Evolutionary conservation across 176 grass and related monocot genomes (phyloP), one percentile per base, ranked within the genome.

Genomic region (Dendrocalamus sinicus): DNA sequence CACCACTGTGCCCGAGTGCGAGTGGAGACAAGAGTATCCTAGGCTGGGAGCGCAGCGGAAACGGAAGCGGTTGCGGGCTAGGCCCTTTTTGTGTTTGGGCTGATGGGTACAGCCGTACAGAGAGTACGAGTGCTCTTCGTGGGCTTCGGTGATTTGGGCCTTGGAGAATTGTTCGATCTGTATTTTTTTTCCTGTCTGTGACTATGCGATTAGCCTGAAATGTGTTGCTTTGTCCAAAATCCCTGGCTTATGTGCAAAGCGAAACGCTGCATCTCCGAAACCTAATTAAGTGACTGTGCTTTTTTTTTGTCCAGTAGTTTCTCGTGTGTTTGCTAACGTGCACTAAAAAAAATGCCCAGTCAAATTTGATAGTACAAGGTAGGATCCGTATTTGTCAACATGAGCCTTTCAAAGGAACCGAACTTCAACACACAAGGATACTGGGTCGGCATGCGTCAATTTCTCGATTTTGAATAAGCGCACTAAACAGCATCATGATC

Each of bases 371-470:
- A 6, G 12, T 47, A 46, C 24, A 48, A 26, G 13, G 12, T 51
- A 73, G 16, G 48, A 75, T 54, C 6, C 5, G 16, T 41, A 28
- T 3, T 11, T 65, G 85, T 87, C 53, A 55, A 55, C 59, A 30
- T 6, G 20, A 44, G 46, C 41, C 24, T 59, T 58, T 57, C 48
- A 75, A 59, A 44, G 16, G 53, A 61, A 20, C 65, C 64, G 63
- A 50, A 22, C 69, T 60, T 73, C 2, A 52, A 51, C 28, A 40
- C 28, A 51, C 26, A 12, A 48, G 16, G 62, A 20, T 47, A 15
- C 19, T 8, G 1, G 78, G 37, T 80, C 6, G 76, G 76, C 67
- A 85, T 5, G 26, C 47, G 58, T 89, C 59, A 72, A 80, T 16
- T 16, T 84, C 67, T 40, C 11, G 41, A 22, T 12, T 53, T 43